phyloP scores from a whole-genome alignment of 805 yeast species.

The Maudiozyma turicensis region DNA sequence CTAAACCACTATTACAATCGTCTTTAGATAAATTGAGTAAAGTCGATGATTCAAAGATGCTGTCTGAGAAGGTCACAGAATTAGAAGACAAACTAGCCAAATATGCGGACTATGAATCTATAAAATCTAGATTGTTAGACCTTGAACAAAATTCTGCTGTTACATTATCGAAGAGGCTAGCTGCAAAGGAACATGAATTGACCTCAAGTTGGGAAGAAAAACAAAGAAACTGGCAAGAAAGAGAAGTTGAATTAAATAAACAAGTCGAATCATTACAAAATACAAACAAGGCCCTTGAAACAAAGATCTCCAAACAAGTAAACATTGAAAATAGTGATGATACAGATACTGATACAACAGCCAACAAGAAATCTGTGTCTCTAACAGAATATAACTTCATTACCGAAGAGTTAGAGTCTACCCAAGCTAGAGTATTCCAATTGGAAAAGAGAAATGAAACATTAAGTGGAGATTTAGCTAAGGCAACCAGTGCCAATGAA shows the following conservation, averaged over 20 bases:
- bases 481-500: conserved; percentile 38
- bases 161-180: conserved; percentile 41
- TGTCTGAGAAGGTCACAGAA: conserved; percentile 41
- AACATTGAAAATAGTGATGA: conserved; percentile 33
- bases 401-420: conserved; percentile 64
- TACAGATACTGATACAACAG: conserved; percentile 17
- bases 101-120: conserved; percentile 69
- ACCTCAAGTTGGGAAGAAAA: conserved; percentile 62
- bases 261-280: conserved; percentile 44
- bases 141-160: conserved; percentile 54
- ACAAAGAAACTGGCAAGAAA: conserved; percentile 54
- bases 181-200: conserved; percentile 68
- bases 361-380: conserved; percentile 9
- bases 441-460: conserved; percentile 73
- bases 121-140: conserved; percentile 52
- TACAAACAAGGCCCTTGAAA: conserved; percentile 54
- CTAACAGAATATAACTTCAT: conserved; percentile 50
- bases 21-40: conserved; percentile 55
- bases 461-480: conserved; percentile 53
- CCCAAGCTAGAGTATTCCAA: conserved; percentile 57
- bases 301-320: conserved; percentile 53
- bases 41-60: conserved; percentile 40
- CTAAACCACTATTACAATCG: conserved; percentile 66
- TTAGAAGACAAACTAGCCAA: conserved; percentile 51
- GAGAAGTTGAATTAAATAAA: conserved; percentile 42